Evolutionary conservation across 106 monocot species (phyloP), one percentile per base, ranked within the genome.

Genomic region (Acorus gramineus): DNA sequence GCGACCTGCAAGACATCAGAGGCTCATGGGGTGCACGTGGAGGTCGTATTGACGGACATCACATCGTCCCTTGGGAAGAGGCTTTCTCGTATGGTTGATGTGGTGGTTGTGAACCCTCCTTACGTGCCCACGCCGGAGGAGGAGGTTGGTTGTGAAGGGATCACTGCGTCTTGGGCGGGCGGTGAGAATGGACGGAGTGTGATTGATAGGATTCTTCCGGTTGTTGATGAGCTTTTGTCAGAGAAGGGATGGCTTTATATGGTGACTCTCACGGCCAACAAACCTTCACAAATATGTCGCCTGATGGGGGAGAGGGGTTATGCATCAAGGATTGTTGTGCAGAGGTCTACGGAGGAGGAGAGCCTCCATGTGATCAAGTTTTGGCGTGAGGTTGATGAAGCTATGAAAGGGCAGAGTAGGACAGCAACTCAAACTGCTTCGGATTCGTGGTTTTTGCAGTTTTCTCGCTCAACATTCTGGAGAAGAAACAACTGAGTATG

Each of bases 321-420:
- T 63, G 81, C 64, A 3, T 99, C 92, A 0, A 74, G 81, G 2
- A 92, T 99, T 46, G 59, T 88, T 11, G 77, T 99, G 14, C 88
- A 92, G 76, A 79, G 98, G 72, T 99, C 92, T 0, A 99, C 98
- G 1, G 92, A 92, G 66, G 98, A 92, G 69, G 98, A 99, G 64
- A 99, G 83, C 63, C 84, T 99, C 44, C 85, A 81, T 74, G 84
- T 99, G 63, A 85, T 99, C 10, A 99, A 99, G 75, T 99, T 99
- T 55, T 81, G 81, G 81, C 68, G 76, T 14, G 75, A 75, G 4
- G 11, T 8, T 56, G 47, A 3, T 0, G 53, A 8, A 42, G 52
- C 46, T 6, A 55, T 45, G 0, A 45, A 52, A 2, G 54, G 49
- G 10, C 56, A 58, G 11, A 11, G 42, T 46, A 63, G 52, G 7